Evolutionary conservation across 2,329 filamentous ascomycete genomes (phyloP).

Genomic region (Pestalotiopsis sp.): DNA sequence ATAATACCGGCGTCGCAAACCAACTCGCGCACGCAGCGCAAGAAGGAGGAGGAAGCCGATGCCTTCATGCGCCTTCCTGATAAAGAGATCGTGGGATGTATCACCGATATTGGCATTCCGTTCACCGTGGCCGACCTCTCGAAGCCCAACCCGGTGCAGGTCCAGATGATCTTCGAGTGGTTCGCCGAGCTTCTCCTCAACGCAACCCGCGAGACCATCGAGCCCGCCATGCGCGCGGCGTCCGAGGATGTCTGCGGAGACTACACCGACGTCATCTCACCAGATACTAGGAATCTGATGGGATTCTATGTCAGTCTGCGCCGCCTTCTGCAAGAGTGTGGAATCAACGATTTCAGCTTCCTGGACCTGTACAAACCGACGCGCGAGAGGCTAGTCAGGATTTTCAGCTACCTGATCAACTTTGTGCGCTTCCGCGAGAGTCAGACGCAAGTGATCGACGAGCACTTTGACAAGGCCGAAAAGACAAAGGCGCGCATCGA

Average conservation of each 20-base stretch:
- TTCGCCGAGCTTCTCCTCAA: conserved; percentile 94
- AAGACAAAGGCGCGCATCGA: conserved; percentile 87
- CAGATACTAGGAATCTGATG: conserved; percentile 92
- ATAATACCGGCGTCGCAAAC: conserved; percentile 58
- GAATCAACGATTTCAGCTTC: conserved; percentile 92
- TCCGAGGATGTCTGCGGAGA: conserved; percentile 86
- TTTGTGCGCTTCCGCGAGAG: conserved; percentile 96
- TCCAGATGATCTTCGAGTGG: conserved; percentile 98
- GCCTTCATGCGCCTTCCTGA: conserved; percentile 64
- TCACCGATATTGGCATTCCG: conserved; percentile 92
- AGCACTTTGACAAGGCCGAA: conserved; percentile 91
- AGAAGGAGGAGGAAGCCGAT: conserved; percentile 61
- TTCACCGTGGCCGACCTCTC: conserved; percentile 86
- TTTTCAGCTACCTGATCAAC: conserved; percentile 98
- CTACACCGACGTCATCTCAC: conserved; percentile 80
- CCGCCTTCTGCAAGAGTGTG: conserved; percentile 81
- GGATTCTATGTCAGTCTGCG: conserved; percentile 89
- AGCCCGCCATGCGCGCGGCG: conserved; percentile 92
- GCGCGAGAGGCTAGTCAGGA: conserved; percentile 86
- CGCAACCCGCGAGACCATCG: conserved; percentile 87
- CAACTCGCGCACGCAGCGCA: conserved; percentile 51
- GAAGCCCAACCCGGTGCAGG: conserved; percentile 91
- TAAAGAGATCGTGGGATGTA: conserved; percentile 91
- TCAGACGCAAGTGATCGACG: conserved; percentile 85
- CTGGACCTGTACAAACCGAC: conserved; percentile 90